Conservation (phyloP, 106 monocot species). For the Allium cepa region DNA sequence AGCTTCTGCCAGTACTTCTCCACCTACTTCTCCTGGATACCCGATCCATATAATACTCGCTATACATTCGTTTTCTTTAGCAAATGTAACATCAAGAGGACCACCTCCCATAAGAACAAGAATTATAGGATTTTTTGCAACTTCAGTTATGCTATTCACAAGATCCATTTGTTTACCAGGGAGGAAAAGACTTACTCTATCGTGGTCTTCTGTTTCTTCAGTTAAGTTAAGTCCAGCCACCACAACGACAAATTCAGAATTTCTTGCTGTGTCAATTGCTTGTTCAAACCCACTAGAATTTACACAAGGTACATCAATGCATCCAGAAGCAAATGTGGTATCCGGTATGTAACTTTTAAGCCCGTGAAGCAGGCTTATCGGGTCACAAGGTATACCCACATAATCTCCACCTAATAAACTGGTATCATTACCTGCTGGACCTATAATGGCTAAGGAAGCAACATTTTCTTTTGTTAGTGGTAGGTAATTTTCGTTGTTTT, state of each 20-base stretch:
- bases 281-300: conserved; percentile 36
- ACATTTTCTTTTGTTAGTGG: conserved; percentile 43
- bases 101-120: conserved; percentile 81
- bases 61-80: conserved; percentile 34
- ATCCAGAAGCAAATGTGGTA: conserved; percentile 47
- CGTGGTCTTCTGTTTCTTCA: conserved; percentile 71
- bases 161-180: conserved; percentile 85
- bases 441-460: conserved; percentile 58
- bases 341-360: conserved; percentile 27
- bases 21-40: conserved; percentile 86
- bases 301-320: conserved; percentile 40
- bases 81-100: conserved; percentile 78
- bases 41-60: conserved; percentile 80
- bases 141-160: conserved; percentile 27
- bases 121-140: conserved; percentile 45
- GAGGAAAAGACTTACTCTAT: conserved; percentile 66
- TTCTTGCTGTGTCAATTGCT: conserved; percentile 42
- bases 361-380: conserved; percentile 46
- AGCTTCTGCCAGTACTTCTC: conserved; percentile 61
- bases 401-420: conserved; percentile 66
- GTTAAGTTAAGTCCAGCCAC: conserved; percentile 69
- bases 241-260: conserved; percentile 52
- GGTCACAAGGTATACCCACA: conserved; percentile 62
- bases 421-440: conserved; percentile 50
- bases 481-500: conserved; percentile 42